These are phyloP conservation scores for Hansenula anomala DNA, from an alignment of 1,139 yeast genomes.

Conservation along the genomic window DNA sequence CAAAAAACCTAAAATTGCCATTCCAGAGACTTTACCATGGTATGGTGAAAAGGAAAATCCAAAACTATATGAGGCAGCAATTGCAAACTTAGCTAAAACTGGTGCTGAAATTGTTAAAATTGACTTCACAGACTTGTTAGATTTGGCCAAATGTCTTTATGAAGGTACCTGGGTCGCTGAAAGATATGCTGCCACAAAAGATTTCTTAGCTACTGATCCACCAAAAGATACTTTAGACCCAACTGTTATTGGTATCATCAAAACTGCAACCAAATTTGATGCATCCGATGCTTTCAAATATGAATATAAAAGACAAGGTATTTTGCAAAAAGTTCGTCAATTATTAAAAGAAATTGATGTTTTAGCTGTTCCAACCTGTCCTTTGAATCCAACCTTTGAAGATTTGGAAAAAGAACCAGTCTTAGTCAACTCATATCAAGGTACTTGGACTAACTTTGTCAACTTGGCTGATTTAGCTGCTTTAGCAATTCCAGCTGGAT, in stretches of 20 bases:
- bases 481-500: slow-evolving; percentile 86
- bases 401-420: slow-evolving; percentile 78
- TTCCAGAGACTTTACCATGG: slow-evolving; percentile 73
- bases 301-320: slow-evolving; percentile 79
- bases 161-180: slow-evolving; percentile 99
- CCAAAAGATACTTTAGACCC: slow-evolving; percentile 73
- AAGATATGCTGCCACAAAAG: slow-evolving; percentile 77
- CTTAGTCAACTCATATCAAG: slow-evolving; percentile 78
- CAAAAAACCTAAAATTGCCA: slow-evolving; percentile 59
- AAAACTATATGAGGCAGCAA: slow-evolving; percentile 55
- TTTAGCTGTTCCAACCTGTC: slow-evolving; percentile 87
- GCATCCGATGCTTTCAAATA: slow-evolving; percentile 82
- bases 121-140: slow-evolving; percentile 71
- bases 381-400: slow-evolving; percentile 77
- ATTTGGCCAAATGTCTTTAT: slow-evolving; percentile 83
- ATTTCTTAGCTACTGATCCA: slow-evolving; percentile 70
- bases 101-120: slow-evolving; percentile 58
- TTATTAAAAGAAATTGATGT: slow-evolving; percentile 63
- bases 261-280: slow-evolving; percentile 67
- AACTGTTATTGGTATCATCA: slow-evolving; percentile 71
- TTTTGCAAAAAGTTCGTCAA: slow-evolving; percentile 58
- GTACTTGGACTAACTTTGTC: slow-evolving; percentile 95
- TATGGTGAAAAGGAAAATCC: slow-evolving; percentile 79
- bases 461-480: slow-evolving; percentile 93
- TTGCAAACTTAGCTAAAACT: slow-evolving; percentile 45